Evolutionary conservation across 768 basidiomycete genomes (phyloP), one percentile per base, ranked within the genome.

Genomic region (Termitomyces sp.): DNA sequence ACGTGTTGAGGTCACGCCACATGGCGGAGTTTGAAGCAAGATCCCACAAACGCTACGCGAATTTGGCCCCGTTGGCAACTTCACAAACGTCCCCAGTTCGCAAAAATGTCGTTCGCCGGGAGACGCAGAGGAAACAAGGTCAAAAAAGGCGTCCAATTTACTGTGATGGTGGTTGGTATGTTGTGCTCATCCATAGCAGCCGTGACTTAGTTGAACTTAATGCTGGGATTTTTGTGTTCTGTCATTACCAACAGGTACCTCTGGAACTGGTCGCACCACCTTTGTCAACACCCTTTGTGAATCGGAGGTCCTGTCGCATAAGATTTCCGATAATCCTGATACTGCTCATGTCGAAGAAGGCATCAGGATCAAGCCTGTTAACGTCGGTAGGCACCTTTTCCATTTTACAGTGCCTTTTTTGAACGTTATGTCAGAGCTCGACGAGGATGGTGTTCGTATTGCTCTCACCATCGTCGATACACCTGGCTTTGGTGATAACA

Each of bases 241-340:
- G 36, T 45, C 63, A 62, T 60, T 36, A 53, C 39, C 63, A 58
- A 60, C 65, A 98, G 96, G 96, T 78, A 91, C 94, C 58, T 97
- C 94, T 74, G 96, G 96, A 46, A 96, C 94, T 53, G 94, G 94
- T 60, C 90, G 94, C 57, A 98, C 96, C 57, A 99, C 96, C 57
- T 98, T 99, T 68, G 94, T 99, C 71, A 99, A 99, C 81, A 99
- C 97, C 51, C 91, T 99, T 58, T 96, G 94, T 80, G 96, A 99
- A 78, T 88, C 89, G 36, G 91, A 94, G 65, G 93, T 98, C 22
- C 79, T 98, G 51, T 69, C 81, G 5, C 95, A 98, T 81, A 94
- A 94, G 74, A 78, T 91, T 51, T 85, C 83, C 59, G 90, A 92
- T 69, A 82, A 82, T 62, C 90, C 95, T 12, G 88, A 90, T 65